phyloP scores from a whole-genome alignment of 106 monocot species.

The Dioscorea alata region DNA sequence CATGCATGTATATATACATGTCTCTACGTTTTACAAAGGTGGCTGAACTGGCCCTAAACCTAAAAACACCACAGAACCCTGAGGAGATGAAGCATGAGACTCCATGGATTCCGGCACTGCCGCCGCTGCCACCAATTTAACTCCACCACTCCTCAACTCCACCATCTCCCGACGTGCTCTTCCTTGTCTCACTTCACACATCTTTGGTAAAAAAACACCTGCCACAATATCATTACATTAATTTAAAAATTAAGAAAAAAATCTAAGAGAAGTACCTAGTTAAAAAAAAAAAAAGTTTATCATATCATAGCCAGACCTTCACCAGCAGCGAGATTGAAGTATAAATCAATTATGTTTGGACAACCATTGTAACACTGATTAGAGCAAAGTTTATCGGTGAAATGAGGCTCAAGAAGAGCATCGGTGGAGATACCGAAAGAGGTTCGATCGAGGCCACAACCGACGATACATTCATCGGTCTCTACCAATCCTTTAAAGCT shows the following conservation, averaged over 20 bases:
- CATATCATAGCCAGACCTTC: conserved; percentile 23
- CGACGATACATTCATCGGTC: conserved; percentile 28
- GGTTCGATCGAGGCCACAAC: conserved; percentile 27
- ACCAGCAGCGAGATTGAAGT: conserved; percentile 45
- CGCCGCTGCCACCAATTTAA: neutral
- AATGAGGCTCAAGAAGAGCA: conserved; percentile 17
- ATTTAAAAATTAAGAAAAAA: too few relatives aligned
- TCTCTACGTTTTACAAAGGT: neutral
- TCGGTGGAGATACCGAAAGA: conserved; percentile 37
- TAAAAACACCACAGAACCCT: neutral
- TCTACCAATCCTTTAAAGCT: conserved; percentile 12
- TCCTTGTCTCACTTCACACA: conserved; percentile 4
- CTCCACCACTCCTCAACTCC: conserved; percentile 8
- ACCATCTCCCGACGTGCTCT: conserved; percentile 10
- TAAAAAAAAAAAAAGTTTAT: too few relatives aligned
- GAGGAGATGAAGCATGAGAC: neutral
- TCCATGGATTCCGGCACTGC: too few relatives aligned
- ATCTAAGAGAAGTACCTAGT: too few relatives aligned
- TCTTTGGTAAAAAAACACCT: conserved; percentile 24
- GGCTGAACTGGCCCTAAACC: neutral
- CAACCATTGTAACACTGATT: conserved; percentile 16
- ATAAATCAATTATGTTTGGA: conserved; percentile 39
- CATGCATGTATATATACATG: too few relatives aligned
- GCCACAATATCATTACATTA: neutral
- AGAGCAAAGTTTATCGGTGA: conserved; percentile 33